These are phyloP conservation scores for Oxyria digyna DNA, from an alignment of 148 eudicot species.

Conservation along the genomic window DNA sequence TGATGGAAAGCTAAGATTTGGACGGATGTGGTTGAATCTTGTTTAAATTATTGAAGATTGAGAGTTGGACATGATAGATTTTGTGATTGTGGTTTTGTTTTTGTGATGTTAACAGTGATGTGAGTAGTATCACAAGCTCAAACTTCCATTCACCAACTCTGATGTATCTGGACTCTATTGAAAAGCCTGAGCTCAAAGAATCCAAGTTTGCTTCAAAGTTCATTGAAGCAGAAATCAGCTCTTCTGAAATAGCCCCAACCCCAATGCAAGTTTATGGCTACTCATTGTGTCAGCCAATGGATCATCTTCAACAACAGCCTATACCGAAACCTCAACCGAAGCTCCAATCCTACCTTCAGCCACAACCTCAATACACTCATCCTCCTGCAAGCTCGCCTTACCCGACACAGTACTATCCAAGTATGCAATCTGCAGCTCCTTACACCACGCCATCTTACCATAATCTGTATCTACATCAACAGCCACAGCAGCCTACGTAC, in stretches of 20 bases:
- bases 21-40: not conserved
- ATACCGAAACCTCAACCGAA: slow-evolving; percentile 1
- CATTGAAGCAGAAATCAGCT: slow-evolving; percentile 23
- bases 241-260: slow-evolving; percentile 27
- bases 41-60: not conserved
- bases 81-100: not conserved
- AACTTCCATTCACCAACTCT: slow-evolving; percentile 26
- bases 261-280: slow-evolving; percentile 35
- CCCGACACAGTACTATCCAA: slow-evolving; percentile 39
- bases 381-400: slow-evolving; percentile 37
- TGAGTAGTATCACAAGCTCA: not conserved
- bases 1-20: not conserved
- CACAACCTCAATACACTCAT: slow-evolving; percentile 30
- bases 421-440: slow-evolving; percentile 31
- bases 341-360: slow-evolving; percentile 13
- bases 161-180: slow-evolving; percentile 37
- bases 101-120: slow-evolving; percentile 5
- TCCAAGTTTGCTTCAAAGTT: slow-evolving; percentile 11
- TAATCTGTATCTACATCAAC: slow-evolving; percentile 24
- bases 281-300: slow-evolving; percentile 29
- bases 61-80: not conserved
- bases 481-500: not conserved
- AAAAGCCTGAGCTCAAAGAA: slow-evolving; percentile 12
- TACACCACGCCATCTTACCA: slow-evolving; percentile 52
- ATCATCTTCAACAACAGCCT: slow-evolving; percentile 32